Conservation (phyloP, 163 green algal species). For the Prototheca wickerhamii region DNA sequence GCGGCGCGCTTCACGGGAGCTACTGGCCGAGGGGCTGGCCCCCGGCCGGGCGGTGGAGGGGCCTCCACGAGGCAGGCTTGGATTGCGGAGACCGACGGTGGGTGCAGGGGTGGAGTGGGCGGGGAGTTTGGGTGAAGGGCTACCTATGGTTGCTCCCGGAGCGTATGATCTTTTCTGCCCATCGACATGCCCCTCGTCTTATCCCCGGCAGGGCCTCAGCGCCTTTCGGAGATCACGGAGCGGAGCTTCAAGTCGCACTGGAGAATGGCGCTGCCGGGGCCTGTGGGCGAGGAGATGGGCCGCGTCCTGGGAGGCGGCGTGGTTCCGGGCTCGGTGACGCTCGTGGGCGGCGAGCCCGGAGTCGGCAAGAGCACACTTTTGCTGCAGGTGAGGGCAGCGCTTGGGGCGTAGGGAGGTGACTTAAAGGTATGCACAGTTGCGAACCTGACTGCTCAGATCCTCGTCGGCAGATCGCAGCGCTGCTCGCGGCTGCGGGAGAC, state of each 20-base stretch:
- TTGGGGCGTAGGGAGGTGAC: neutral
- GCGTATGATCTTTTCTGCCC: neutral
- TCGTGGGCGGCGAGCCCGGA: slow-evolving; percentile 89
- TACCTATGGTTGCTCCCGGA: neutral
- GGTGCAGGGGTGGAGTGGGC: neutral
- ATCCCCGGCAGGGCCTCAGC: slow-evolving; percentile 32
- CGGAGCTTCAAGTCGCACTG: slow-evolving; percentile 18
- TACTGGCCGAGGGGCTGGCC: neutral
- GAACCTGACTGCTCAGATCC: neutral
- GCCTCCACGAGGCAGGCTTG: slow-evolving; percentile 6
- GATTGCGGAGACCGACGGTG: slow-evolving; percentile 12
- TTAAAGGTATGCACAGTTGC: neutral
- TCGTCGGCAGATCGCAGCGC: slow-evolving; percentile 12
- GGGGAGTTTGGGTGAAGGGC: neutral
- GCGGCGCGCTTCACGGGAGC: slow-evolving; percentile 18
- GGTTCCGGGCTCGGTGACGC: slow-evolving; percentile 73
- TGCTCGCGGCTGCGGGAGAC: slow-evolving; percentile 1
- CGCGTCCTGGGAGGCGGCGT: slow-evolving; percentile 88
- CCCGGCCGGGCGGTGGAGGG: neutral
- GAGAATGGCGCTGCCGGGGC: slow-evolving; percentile 40
- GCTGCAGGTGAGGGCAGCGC: slow-evolving; percentile 61
- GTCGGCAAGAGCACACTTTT: slow-evolving; percentile 93
- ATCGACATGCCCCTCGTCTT: no score
- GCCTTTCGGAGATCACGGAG: slow-evolving; percentile 24
- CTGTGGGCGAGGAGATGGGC: slow-evolving; percentile 49